phyloP scores from a whole-genome alignment of 179 eudicot genomes.

The Sideroxylon spinosum region DNA sequence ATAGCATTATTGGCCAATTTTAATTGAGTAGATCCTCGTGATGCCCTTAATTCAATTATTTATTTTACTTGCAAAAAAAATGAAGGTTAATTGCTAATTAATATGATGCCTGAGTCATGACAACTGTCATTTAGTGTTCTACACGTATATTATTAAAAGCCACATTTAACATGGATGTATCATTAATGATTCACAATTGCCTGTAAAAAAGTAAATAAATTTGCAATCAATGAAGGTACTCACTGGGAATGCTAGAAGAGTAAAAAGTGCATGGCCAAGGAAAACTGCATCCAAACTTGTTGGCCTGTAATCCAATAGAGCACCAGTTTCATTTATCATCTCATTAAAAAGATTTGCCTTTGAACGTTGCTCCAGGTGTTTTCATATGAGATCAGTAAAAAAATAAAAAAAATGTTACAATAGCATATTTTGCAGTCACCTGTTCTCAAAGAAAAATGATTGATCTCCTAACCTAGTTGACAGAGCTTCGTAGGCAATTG shows the following conservation, averaged over 20 bases:
- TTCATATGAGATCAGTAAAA: background rate
- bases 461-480: slow-evolving; percentile 77
- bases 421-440: slow-evolving; percentile 28
- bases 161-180: slow-evolving; percentile 1
- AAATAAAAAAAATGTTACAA: background rate
- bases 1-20: too few relatives aligned
- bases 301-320: slow-evolving; percentile 45
- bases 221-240: slow-evolving; percentile 31
- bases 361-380: background rate
- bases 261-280: slow-evolving; percentile 77
- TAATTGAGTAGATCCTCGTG: too few relatives aligned
- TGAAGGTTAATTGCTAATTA: background rate
- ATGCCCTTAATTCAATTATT: too few relatives aligned
- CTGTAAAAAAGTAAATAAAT: background rate
- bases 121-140: background rate
- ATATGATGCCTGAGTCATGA: background rate
- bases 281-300: slow-evolving; percentile 90
- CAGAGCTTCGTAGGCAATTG: slow-evolving; percentile 63
- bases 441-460: slow-evolving; percentile 58
- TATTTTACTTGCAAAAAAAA: too few relatives aligned
- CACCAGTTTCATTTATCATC: slow-evolving; percentile 10
- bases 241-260: slow-evolving; percentile 81
- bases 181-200: background rate
- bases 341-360: background rate
- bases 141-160: background rate